phyloP scores from a whole-genome alignment of 345 rosid species.

The Aquilaria sinensis region DNA sequence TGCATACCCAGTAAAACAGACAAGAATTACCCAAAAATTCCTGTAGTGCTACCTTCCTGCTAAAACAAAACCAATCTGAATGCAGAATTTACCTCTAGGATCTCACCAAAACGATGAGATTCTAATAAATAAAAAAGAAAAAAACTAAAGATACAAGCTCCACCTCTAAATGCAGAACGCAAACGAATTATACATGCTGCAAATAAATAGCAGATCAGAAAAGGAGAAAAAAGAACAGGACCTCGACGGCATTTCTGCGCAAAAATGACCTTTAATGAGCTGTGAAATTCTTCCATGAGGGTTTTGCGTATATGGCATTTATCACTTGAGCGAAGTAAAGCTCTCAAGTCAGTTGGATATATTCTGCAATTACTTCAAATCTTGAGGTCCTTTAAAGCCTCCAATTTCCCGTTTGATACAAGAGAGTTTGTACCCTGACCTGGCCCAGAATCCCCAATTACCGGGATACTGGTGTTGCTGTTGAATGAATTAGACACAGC shows the following conservation, averaged over 20 bases:
- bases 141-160: background rate
- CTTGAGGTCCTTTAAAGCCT: conserved; percentile 51
- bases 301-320: background rate
- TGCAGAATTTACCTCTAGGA: conserved; percentile 8
- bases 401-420: conserved; percentile 67
- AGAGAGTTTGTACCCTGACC: conserved; percentile 30
- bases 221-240: conserved; percentile 3
- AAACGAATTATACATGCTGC: conserved; percentile 48
- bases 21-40: conserved; percentile 13
- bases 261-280: background rate
- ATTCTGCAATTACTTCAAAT: conserved; percentile 23
- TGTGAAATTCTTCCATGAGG: background rate
- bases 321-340: conserved; percentile 9
- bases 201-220: conserved; percentile 28
- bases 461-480: conserved; percentile 34
- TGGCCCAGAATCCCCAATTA: conserved; percentile 49
- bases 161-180: conserved; percentile 19
- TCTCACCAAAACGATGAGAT: conserved; percentile 19
- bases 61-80: conserved; percentile 15
- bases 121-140: conserved; percentile 2
- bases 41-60: conserved; percentile 13
- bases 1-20: conserved; percentile 29
- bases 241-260: background rate
- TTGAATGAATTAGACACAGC: conserved; percentile 42
- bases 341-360: conserved; percentile 5